These are phyloP conservation scores for Heliosperma pusillum DNA, from an alignment of 148 eudicot genomes.

Conservation along the genomic window DNA sequence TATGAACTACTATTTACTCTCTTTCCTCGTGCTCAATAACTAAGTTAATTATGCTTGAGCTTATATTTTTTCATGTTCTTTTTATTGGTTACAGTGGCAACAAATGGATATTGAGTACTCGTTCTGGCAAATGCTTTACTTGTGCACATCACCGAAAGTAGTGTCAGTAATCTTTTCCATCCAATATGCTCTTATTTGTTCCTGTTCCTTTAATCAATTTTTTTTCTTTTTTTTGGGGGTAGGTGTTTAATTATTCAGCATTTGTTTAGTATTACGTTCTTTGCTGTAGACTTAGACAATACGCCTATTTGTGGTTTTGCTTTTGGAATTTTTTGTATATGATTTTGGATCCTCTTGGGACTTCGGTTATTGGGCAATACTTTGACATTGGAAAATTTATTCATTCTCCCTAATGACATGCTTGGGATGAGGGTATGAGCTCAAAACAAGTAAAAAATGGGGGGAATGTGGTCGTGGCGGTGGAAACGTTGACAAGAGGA, in stretches of 20 bases:
- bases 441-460: too few species aligned
- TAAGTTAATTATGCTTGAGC: neutral
- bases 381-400: neutral
- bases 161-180: slow-evolving; percentile 48
- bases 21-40: neutral
- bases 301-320: neutral
- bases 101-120: slow-evolving; percentile 99
- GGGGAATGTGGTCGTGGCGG: neutral
- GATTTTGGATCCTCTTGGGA: neutral
- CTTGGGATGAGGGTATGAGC: too few species aligned
- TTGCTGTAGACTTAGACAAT: neutral
- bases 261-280: neutral
- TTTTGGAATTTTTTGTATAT: neutral
- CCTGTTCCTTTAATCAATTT: too few species aligned
- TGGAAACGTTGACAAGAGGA: neutral
- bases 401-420: too few species aligned
- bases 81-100: slow-evolving; percentile 72
- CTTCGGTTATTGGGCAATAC: neutral
- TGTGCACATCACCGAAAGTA: slow-evolving; percentile 84
- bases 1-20: neutral
- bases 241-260: neutral
- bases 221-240: neutral
- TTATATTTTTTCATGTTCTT: neutral
- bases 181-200: neutral
- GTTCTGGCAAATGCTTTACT: slow-evolving; percentile 96